Base-by-base conservation (phyloP, 2,329 filamentous ascomycete species). In the Sclerotinia sclerotiorum region DNA sequence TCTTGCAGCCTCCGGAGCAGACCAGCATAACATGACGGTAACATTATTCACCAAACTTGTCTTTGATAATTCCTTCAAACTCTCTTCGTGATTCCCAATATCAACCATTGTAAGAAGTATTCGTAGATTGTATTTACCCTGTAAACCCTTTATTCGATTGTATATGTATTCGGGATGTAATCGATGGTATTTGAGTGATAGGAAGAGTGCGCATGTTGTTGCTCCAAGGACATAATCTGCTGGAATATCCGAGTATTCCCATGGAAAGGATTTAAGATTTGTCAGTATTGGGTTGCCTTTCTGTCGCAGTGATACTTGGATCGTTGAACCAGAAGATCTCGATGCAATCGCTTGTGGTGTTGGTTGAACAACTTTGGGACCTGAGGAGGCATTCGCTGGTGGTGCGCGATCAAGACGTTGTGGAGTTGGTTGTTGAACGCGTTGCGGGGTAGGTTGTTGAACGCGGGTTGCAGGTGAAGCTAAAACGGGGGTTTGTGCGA, bases 81-180 rank as follows among this genome's bases (percentile, higher is more conserved):
- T 86, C 69, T 97, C 93, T 79, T 98, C 93, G 76, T 98, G 95
- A 76, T 97, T 97, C 32, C 90, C 88, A 65, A 99, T 97, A 79
- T 99, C 95, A 35, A 98, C 94, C 87, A 98, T 93, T 27, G 90
- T 89, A 61, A 99, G 85, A 39, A 99, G 81, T 65, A 99, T 85
- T 60, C 95, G 91, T 27, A 99, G 85, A 73, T 89, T 90, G 81
- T 96, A 98, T 80, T 91, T 92, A 63, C 91, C 92, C 64, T 91
- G 91, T 5, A 99, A 83, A 61, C 89, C 88, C 65, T 91, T 90
- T 73, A 99, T 96, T 68, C 95, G 90, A 32, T 90, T 93, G 82
- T 98, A 98, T 75, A 99, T 93, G 82, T 99, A 99, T 80, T 99
- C 95, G 0, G 95, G 95, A 77, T 99, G 95, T 65, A 99, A 85